Evolutionary conservation across 306 rosid genomes (phyloP).

Genomic region (Quercus parvula): DNA sequence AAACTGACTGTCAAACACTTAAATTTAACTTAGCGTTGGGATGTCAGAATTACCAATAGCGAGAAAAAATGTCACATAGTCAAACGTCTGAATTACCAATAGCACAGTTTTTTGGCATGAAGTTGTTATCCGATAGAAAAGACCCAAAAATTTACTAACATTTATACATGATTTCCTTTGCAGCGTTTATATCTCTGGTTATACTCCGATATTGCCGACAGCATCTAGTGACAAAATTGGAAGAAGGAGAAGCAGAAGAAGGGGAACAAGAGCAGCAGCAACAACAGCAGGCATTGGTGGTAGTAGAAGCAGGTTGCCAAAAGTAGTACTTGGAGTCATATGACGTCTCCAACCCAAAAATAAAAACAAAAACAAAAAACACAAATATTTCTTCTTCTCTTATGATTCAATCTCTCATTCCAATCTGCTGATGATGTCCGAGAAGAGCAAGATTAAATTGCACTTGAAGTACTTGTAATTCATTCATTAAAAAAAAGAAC

Average conservation of each 20-base stretch:
- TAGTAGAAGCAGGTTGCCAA: conserved; percentile 12
- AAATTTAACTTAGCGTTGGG: too few relatives aligned
- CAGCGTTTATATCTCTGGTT: conserved; percentile 81
- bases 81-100: too few relatives aligned
- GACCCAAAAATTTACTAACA: too few relatives aligned
- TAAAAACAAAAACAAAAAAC: background rate
- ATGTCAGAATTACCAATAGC: too few relatives aligned
- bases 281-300: conserved; percentile 32
- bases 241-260: conserved; percentile 38
- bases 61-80: too few relatives aligned
- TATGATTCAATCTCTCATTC: background rate
- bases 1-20: too few relatives aligned
- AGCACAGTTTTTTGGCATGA: too few relatives aligned
- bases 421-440: too few relatives aligned
- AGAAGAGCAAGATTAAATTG: too few relatives aligned
- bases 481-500: too few relatives aligned
- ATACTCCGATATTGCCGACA: conserved; percentile 55
- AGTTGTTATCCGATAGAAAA: too few relatives aligned
- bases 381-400: background rate
- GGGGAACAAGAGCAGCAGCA: conserved; percentile 26
- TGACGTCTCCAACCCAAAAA: background rate
- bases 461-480: too few relatives aligned
- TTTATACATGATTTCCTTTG: background rate
- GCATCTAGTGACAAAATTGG: conserved; percentile 35
- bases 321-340: conserved; percentile 6